Percentiles rank a stretch among this genome's conserved stretches.
These are phyloP conservation scores for Dactylellina sp. DNA, from an alignment of 2,329 filamentous ascomycete genomes.

Conservation along the genomic window DNA sequence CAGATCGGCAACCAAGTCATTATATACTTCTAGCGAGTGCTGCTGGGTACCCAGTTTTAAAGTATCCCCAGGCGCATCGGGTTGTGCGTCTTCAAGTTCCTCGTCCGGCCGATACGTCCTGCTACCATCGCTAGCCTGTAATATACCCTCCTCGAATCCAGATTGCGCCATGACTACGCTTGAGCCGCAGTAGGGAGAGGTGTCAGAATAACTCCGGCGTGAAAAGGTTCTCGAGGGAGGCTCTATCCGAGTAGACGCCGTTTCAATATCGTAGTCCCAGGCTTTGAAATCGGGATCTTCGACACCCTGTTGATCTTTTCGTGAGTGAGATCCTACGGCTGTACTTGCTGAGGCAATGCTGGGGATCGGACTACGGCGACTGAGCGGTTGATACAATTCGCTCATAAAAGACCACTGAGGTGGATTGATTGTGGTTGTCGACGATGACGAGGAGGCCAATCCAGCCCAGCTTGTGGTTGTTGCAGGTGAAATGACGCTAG, in stretches of 20 bases:
- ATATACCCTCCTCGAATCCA: constrained; percentile 8
- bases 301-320: constrained; percentile 28
- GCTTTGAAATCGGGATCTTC: constrained; percentile 45
- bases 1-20: constrained; percentile 41
- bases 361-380: constrained; percentile 43
- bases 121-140: neutral
- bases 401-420: constrained; percentile 53
- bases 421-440: constrained; percentile 50
- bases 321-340: constrained; percentile 49
- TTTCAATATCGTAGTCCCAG: constrained; percentile 51
- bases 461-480: constrained; percentile 53
- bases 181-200: neutral
- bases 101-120: constrained; percentile 7
- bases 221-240: constrained; percentile 21
- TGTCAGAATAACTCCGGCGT: constrained; percentile 24
- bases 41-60: constrained; percentile 11
- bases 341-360: constrained; percentile 32
- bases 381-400: constrained; percentile 50
- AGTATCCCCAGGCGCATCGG: neutral
- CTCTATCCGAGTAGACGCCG: constrained; percentile 24
- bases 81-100: constrained; percentile 9
- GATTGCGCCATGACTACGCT: constrained; percentile 23
- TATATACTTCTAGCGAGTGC: constrained; percentile 44
- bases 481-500: constrained; percentile 49
- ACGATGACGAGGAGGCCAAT: constrained; percentile 46